Evolutionary conservation across 2,329 filamentous ascomycete species (phyloP), one percentile per base, ranked within the genome.

Genomic region (Claviceps quebecensis): DNA sequence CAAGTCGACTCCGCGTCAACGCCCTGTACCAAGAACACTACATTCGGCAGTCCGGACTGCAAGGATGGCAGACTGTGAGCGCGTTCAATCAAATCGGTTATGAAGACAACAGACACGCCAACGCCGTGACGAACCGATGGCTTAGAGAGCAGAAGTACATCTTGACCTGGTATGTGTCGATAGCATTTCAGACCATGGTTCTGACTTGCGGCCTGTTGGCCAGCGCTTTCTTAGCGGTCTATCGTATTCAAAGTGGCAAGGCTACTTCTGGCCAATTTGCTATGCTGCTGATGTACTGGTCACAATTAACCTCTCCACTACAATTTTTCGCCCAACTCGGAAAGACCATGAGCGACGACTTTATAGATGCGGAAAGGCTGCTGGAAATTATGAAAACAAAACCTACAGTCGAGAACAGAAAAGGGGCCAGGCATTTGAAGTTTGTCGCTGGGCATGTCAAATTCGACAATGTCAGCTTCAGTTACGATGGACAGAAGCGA

Each of bases 261-360:
- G 75, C 78, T 4, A 77, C 77, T 5, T 71, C 84, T 11, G 84
- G 84, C 51, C 75, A 84, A 56, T 87, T 88, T 57, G 80, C 85
- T 51, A 79, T 82, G 66, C 70, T 88, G 16, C 67, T 87, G 54
- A 83, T 82, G 50, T 88, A 87, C 63, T 86, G 86, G 83, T 76
- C 77, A 17, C 84, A 87, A 60, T 72, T 88, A 39, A 83, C 84
- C 45, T 75, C 77, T 2, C 84, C 84, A 2, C 72, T 88, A 50
- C 81, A 81, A 56, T 87, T 85, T 64, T 87, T 88, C 60, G 74
- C 77, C 6, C 67, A 69, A 17, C 65, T 81, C 29, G 76, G 78
- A 6, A 77, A 76, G 59, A 74, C 65, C 47, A 72, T 81, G 55
- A 77, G 76, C 52, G 71, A 73, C 54, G 72, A 78, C 52, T 69